Evolutionary conservation across 1,139 yeast species (phyloP), one percentile per base, ranked within the genome.

Genomic region (Suhomyces wounanorum): DNA sequence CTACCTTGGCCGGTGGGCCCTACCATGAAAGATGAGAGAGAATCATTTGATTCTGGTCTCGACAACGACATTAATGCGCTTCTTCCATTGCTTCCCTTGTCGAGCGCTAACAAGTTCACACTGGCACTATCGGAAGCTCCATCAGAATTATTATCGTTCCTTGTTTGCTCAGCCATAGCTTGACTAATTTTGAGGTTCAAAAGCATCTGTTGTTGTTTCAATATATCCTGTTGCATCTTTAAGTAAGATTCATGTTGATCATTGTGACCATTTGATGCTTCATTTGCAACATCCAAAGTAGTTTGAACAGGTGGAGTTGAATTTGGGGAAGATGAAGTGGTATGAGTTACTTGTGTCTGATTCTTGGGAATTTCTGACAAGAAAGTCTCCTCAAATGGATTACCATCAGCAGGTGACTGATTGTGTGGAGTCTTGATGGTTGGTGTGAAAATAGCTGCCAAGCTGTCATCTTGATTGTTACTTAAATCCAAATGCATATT

Each of bases 341-440:
- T 17, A 11, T 37, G 36, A 7, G 45, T 16, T 26, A 21, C 44
- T 6, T 42, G 30, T 30, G 51, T 45, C 13, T 41, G 26, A 30
- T 13, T 17, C 37, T 28, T 41, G 8, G 61, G 54, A 21, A 56
- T 49, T 1, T 57, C 59, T n/a, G 55, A 51, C 46, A 57, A 48
- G 44, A 73, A 72, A 0, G 69, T 63, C 26, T 61, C 64, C 36
- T 75, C 80, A 55, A 76, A 76, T 50, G 79, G 79, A 56, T 75
- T 75, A 16, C 59, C 63, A 17, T 70, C 76, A 3, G 60, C 54
- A 4, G 56, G 55, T 3, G 57, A 52, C n/a, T 44, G 43, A 23
- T 53, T 47, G 14, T 40, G 46, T 2, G 80, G 80, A 1, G 79
- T 72, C 47, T 60, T 63, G 31, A 75, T 65, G 14, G 60, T 62